A percentile compares a stretch with the other conserved stretches of the same genome.
Conservation (phyloP, 768 basidiomycete species). For the Cystobasidium tubakii region DNA sequence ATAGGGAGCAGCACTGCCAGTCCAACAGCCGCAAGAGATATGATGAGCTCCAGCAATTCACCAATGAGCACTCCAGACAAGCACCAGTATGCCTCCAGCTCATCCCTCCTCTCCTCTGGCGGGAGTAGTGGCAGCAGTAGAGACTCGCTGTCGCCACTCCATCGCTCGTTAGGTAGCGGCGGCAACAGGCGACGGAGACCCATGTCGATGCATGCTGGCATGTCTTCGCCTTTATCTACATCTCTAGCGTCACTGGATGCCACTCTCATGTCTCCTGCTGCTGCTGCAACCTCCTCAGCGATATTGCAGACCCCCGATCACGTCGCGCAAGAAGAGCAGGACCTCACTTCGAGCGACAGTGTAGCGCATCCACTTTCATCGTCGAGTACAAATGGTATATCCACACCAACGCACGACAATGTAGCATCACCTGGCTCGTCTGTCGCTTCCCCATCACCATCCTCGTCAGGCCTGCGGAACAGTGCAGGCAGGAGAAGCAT, state of each 20-base stretch:
- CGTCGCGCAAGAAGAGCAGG: background rate
- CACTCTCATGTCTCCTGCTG: background rate
- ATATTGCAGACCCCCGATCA: background rate
- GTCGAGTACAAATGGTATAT: background rate
- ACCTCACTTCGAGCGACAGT: background rate
- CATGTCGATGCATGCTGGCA: constrained; percentile 9
- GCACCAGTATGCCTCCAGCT: background rate
- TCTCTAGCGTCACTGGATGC: background rate
- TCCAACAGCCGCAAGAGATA: background rate
- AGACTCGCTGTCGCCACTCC: background rate
- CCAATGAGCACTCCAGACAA: constrained; percentile 7
- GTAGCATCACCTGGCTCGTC: background rate
- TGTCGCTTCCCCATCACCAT: background rate
- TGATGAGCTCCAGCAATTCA: background rate
- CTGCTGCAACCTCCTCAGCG: background rate
- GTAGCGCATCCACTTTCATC: background rate
- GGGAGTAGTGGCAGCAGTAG: background rate
- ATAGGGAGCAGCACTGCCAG: background rate
- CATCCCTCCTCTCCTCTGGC: background rate
- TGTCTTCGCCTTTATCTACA: background rate
- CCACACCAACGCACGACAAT: background rate
- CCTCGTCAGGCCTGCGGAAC: background rate
- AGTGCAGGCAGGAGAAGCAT: constrained; percentile 33
- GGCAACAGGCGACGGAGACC: background rate
- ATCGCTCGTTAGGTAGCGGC: background rate